phyloP scores from a whole-genome alignment of 345 rosid genomes.

The Syzygium aromaticum region DNA sequence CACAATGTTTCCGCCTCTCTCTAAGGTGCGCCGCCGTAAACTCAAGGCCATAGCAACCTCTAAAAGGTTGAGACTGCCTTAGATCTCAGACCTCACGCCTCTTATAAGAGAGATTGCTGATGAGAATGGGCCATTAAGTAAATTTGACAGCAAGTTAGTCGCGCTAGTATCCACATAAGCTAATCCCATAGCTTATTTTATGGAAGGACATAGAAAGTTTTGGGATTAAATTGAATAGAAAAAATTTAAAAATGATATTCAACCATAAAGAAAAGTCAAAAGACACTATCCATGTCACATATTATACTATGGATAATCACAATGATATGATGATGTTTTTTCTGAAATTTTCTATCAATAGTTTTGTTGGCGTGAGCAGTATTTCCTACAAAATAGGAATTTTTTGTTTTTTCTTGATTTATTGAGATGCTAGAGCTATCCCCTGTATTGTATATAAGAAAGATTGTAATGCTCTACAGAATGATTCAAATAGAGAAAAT shows the following conservation, averaged over 20 bases:
- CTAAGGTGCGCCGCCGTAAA: neutral
- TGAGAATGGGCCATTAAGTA: neutral
- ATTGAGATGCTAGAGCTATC: too few species aligned
- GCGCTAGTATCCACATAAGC: neutral
- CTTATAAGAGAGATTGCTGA: neutral
- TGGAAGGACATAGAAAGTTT: neutral
- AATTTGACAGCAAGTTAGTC: neutral
- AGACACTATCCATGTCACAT: neutral
- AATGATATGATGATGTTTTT: neutral
- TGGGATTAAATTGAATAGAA: neutral
- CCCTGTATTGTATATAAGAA: too few species aligned
- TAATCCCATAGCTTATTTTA: neutral
- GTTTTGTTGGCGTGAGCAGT: too few species aligned
- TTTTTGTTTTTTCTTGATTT: too few species aligned
- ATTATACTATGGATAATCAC: neutral
- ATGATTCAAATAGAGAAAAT: too few species aligned
- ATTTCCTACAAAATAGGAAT: too few species aligned
- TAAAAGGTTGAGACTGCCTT: neutral
- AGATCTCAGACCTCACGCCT: neutral
- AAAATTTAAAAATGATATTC: neutral
- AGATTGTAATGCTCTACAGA: too few species aligned
- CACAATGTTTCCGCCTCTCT: neutral
- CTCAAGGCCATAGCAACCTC: neutral
- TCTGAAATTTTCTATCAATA: neutral
- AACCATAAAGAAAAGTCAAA: neutral